Evolutionary conservation across 2,329 filamentous ascomycete species (phyloP), one percentile per base, ranked within the genome.

Genomic region (Monosporascus sp.): DNA sequence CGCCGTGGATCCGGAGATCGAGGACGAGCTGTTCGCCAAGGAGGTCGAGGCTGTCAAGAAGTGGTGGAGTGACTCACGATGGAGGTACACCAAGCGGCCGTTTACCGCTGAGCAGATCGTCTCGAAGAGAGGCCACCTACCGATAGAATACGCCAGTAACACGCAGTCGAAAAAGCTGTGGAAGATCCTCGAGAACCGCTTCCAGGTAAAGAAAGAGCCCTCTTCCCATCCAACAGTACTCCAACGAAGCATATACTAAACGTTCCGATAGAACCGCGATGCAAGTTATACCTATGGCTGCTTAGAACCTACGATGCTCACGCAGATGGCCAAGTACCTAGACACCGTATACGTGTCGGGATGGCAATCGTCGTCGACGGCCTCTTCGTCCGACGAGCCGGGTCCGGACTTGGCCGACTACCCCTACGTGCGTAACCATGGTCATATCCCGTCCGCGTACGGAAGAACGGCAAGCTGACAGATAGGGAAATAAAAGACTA

Each of bases 331-430:
- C 65, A 96, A 97, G 75, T 97, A 95, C 72, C 81, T 99, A 57
- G 94, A 99, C 69, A 99, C 94, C 37, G 90, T 99, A 70, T 99
- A 99, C 72, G 94, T 99, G 57, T 97, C 94, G 51, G 94, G 94
- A 59, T 99, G 94, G 94, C 94, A 99, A 75, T 96, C 90, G 60
- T 97, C 93, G 2, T 97, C 92, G 24, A 99, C 94, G 7, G 94
- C 94, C 48, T 97, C 93, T 3, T 83, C 91, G 2, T 93, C 92
- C 6, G 91, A 99, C 65, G 94, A 99, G 77, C 94, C 94, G 25
- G 94, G 93, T 39, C 94, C 94, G 48, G 94, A 99, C 85, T 83
- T 99, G 72, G 94, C 94, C 59, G 94, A 99, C 72, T 99, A 99
- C 75, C 93, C 94, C 56, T 92, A 92, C 72, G 87, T 90, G 66